These are phyloP conservation scores for Aspergillus coremiiformis DNA, from an alignment of 495 filamentous ascomycete genomes.

Conservation along the genomic window DNA sequence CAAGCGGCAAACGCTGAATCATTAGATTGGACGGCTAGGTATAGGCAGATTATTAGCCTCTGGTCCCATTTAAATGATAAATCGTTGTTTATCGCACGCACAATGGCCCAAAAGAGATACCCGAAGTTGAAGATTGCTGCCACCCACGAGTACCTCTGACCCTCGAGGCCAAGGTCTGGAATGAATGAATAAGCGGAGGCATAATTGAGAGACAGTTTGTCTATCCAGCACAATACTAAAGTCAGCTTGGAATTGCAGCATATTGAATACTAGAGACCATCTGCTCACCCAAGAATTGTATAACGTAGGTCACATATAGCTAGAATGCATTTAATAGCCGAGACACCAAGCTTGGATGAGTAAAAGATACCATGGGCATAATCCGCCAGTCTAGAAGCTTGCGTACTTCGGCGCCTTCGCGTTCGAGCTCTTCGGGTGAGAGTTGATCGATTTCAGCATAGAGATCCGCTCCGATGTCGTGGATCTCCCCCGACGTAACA, in stretches of 20 bases:
- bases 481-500: constrained; percentile 17
- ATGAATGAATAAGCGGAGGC: constrained; percentile 33
- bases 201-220: constrained; percentile 36
- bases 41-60: neutral
- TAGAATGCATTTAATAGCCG: no score
- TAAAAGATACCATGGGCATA: constrained; percentile 24
- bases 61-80: neutral
- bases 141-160: constrained; percentile 50
- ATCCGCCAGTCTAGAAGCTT: constrained; percentile 29
- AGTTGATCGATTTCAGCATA: constrained; percentile 28
- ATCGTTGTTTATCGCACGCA: neutral
- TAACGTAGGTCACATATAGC: constrained; percentile 34
- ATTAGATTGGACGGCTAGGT: constrained; percentile 40
- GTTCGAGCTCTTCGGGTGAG: constrained; percentile 26
- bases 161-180: constrained; percentile 38
- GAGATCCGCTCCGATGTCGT: constrained; percentile 27
- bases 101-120: constrained; percentile 44
- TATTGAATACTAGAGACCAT: neutral
- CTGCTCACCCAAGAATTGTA: constrained; percentile 29
- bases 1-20: constrained; percentile 49
- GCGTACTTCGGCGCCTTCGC: constrained; percentile 25
- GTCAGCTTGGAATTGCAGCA: neutral
- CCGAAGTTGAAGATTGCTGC: constrained; percentile 45
- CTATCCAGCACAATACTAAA: constrained; percentile 6
- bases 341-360: neutral